These are phyloP conservation scores for Bromus sterilis DNA, from an alignment of 176 grass and related monocot species.

Conservation along the genomic window DNA sequence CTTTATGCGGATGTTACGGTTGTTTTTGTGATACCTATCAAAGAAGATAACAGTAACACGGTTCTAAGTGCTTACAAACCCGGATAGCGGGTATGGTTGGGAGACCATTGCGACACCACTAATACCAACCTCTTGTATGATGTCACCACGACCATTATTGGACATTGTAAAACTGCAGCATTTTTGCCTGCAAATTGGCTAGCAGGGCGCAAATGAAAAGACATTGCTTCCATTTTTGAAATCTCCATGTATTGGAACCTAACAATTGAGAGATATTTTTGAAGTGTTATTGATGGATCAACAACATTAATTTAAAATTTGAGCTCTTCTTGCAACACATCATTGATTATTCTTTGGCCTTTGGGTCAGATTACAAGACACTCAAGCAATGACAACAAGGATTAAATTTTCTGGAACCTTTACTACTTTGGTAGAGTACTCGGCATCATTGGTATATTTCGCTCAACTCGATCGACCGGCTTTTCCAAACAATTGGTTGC, in stretches of 20 bases:
- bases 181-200: not conserved
- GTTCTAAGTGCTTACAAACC: too few relatives aligned
- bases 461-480: not conserved
- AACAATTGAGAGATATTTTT: not conserved
- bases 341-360: not conserved
- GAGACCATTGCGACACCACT: not conserved
- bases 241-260: not conserved
- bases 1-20: not conserved
- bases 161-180: not conserved
- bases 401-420: not conserved
- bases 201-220: not conserved
- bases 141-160: not conserved
- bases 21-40: not conserved
- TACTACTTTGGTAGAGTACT: not conserved
- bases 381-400: not conserved
- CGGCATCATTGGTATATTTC: not conserved
- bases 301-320: not conserved
- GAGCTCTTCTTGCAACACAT: not conserved
- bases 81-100: not conserved
- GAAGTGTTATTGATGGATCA: not conserved
- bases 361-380: not conserved
- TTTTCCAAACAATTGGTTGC: not conserved
- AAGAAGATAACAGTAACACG: not conserved
- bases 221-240: not conserved
- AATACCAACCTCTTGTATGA: not conserved